Evolutionary conservation across 2,329 filamentous ascomycete species (phyloP), one percentile per base, ranked within the genome.

Genomic region (Colletotrichum graminicola): DNA sequence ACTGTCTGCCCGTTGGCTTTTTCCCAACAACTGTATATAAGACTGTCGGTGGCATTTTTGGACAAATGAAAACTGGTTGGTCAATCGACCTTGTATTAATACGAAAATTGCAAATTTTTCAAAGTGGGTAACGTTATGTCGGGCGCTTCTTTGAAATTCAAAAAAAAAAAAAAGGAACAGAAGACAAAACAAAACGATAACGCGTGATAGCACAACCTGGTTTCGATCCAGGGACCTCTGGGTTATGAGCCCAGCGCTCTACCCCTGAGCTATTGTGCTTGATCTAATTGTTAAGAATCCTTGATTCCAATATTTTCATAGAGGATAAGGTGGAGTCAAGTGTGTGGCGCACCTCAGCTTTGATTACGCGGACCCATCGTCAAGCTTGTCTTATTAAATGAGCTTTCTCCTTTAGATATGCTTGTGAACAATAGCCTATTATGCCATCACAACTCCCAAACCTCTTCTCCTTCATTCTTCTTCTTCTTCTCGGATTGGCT

Each of bases 221-320:
- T 62, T 62, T 62, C 60, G 60, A 62, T 62, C 60, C 60, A 52
- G 60, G 60, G 60, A 62, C 60, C 60, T 62, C 60, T 62, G 60
- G 60, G 60, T 62, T 62, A 62, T 52, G 60, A 62, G 47, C 60
- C 60, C 60, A 62, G 60, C 47, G 60, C 60, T 62, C 60, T 62
- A 52, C 60, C 60, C 60, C 60, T 62, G 60, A 62, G 60, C 60
- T 62, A 62, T 62, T 62, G 60, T 62, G 60, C 60, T 52, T 51
- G 32, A 12, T 21, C 21, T 7, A 0, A 0, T 18, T 39, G 43
- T 36, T 49, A 7, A 14, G 0, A 0, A 1, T 4, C 0, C 0
- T 1, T 1, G 0, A 34, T 6, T 11, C 5, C 8, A 32, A 23
- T 49, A 1, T 18, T 1, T 2, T 4, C 3, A 39, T 39, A 56